Conservation (phyloP, 805 yeast species). For the Kluyveromyces dobzhanskii region DNA sequence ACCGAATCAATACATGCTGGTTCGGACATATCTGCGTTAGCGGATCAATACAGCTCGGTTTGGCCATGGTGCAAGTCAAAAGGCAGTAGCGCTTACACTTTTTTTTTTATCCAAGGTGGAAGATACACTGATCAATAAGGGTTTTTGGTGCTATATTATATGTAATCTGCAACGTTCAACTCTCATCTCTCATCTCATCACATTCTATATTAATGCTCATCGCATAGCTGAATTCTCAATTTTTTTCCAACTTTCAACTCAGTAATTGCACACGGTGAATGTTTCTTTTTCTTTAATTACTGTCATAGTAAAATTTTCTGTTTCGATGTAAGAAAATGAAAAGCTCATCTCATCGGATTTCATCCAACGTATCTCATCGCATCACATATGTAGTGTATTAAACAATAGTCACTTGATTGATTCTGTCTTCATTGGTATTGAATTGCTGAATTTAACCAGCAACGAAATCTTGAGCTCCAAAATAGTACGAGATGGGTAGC, state of each 20-base stretch:
- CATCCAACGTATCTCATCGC: not conserved
- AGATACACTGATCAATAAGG: too few species aligned
- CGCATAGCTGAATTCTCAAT: conserved; percentile 12
- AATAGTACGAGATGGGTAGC: conserved; percentile 75
- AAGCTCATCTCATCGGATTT: conserved; percentile 13
- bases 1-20: conserved; percentile 48
- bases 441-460: too few species aligned
- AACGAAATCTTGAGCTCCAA: too few species aligned
- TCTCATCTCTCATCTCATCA: too few species aligned
- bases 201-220: conserved; percentile 8
- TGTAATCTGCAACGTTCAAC: too few species aligned
- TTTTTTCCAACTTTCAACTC: not conserved
- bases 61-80: too few species aligned
- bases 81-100: too few species aligned
- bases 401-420: too few species aligned
- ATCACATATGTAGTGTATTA: not conserved
- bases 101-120: too few species aligned
- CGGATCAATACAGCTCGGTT: conserved; percentile 15
- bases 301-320: not conserved
- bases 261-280: not conserved
- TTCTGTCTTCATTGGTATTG: too few species aligned
- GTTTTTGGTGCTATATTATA: too few species aligned
- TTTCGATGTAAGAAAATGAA: not conserved
- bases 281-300: not conserved
- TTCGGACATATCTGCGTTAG: conserved; percentile 20